Base-by-base conservation (phyloP, 257 asterid genomes). In the Misopates orontium region DNA sequence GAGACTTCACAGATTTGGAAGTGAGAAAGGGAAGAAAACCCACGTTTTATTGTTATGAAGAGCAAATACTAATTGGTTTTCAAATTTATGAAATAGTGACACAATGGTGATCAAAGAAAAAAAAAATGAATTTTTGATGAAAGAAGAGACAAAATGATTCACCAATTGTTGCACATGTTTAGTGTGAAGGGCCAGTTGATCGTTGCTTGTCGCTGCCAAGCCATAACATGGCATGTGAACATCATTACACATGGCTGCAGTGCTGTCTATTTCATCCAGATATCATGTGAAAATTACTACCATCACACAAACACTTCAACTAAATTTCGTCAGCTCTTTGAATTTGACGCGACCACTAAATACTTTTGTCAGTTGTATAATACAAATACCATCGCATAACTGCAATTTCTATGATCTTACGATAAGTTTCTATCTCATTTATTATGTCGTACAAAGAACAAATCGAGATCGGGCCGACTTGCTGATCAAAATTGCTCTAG, bases 211-310 rank as follows among this genome's bases (percentile, higher is more conserved):
- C 78, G 74, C 68, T 25, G 75, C 78, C 75, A 76, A 58, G 58
- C 81, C 75, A 66, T 74, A 68, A 76, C 87, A 82, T 45, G 23
- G 82, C 87, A 78, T 82, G 84, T 78, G 87, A 22, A 75, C 66
- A 71, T 78, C 82, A 76, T 82, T 70, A 75, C 82, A 82, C 73
- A 79, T 66, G 78, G 73, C 62, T 19, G 70, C 78, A 70, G 76
- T 60, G 40, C 82, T 75, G 78, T 81, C 86, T 42, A 17, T 60
- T 67, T 78, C 87, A 23, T 77, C 70, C 53, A 75, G 83, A 72
- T 78, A 65, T 81, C 79, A 75, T 74, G 74, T 73, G 75, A 67
- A 57, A 56, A 68, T 36, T 58, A 58, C 63, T n/a, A n/a, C 24
- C 20, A 60, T 15, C 32, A 40, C 42, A 57, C 42, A 28, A 58